Evolutionary conservation across 345 rosid species (phyloP).

Genomic region (Bruguiera gymnorhiza): DNA sequence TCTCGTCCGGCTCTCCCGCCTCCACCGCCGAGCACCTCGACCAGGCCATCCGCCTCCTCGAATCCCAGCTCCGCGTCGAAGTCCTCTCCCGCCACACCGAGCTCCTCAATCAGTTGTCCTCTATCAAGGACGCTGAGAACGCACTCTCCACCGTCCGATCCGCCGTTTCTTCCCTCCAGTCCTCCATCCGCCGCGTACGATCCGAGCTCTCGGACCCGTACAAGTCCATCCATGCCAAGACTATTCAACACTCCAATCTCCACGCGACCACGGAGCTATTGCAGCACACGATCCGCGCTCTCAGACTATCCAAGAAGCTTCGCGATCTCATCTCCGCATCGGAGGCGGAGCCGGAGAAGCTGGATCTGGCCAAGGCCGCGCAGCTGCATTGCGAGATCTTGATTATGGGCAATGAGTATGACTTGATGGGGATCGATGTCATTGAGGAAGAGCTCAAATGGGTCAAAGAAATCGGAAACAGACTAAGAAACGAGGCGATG

Average conservation of each 20-base stretch:
- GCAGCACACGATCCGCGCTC: slow-evolving; percentile 75
- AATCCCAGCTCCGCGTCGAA: slow-evolving; percentile 82
- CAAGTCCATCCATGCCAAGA: slow-evolving; percentile 61
- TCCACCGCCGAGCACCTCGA: slow-evolving; percentile 97
- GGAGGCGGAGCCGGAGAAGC: slow-evolving; percentile 60
- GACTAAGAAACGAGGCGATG: slow-evolving; percentile 69
- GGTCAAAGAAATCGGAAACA: slow-evolving; percentile 66
- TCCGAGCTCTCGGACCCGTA: slow-evolving; percentile 87
- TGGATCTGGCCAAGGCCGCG: slow-evolving; percentile 92
- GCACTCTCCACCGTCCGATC: slow-evolving; percentile 86
- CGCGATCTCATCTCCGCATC: slow-evolving; percentile 59
- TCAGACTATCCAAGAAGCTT: slow-evolving; percentile 75
- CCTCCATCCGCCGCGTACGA: slow-evolving; percentile 74
- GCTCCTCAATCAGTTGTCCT: slow-evolving; percentile 82
- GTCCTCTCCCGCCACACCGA: slow-evolving; percentile 86
- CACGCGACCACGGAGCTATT: slow-evolving; percentile 68
- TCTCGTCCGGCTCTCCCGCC: slow-evolving; percentile 98
- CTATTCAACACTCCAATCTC: slow-evolving; percentile 67
- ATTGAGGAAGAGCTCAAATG: slow-evolving; percentile 71
- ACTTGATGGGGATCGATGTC: slow-evolving; percentile 63
- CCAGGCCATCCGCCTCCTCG: slow-evolving; percentile 90
- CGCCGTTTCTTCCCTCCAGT: slow-evolving; percentile 79
- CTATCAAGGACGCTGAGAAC: slow-evolving; percentile 75
- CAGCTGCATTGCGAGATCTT: slow-evolving; percentile 82
- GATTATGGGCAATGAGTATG: slow-evolving; percentile 71